Evolutionary conservation across 2,329 filamentous ascomycete species (phyloP).

Genomic region (Clonostachys rosea): DNA sequence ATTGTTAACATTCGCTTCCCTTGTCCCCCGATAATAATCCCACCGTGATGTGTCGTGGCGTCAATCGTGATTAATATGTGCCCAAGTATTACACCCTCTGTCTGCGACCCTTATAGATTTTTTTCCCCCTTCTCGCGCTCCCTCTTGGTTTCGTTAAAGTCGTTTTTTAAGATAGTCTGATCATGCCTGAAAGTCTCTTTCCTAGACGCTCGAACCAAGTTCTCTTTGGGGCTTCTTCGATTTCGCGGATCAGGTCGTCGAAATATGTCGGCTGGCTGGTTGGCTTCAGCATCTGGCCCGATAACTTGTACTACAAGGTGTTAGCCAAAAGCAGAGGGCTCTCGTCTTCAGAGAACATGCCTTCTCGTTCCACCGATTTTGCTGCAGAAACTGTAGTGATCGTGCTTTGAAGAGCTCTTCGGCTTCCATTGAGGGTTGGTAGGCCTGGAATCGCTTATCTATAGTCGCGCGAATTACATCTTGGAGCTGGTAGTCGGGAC

Average conservation of each 20-base stretch:
- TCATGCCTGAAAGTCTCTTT: slow-evolving; percentile 53
- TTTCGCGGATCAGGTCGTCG: slow-evolving; percentile 52
- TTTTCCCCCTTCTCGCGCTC: neutral
- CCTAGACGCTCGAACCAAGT: slow-evolving; percentile 45
- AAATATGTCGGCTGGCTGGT: slow-evolving; percentile 63
- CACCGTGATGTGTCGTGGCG: neutral
- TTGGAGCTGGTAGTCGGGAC: slow-evolving; percentile 59
- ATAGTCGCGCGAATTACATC: slow-evolving; percentile 40
- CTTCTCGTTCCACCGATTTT: slow-evolving; percentile 53
- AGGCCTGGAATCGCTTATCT: slow-evolving; percentile 23
- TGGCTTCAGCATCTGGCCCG: slow-evolving; percentile 48
- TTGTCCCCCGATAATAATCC: neutral
- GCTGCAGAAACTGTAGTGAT: slow-evolving; percentile 53
- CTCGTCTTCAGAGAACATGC: slow-evolving; percentile 21
- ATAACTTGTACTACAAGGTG: slow-evolving; percentile 26
- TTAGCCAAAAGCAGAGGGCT: slow-evolving; percentile 1
- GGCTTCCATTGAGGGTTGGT: slow-evolving; percentile 30
- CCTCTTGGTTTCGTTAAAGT: neutral
- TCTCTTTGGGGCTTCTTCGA: slow-evolving; percentile 57
- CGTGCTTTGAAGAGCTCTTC: slow-evolving; percentile 53
- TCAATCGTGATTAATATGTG: neutral
- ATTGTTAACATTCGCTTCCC: neutral
- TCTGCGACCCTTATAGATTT: neutral
- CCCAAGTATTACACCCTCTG: slow-evolving; percentile 4
- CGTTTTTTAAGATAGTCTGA: slow-evolving; percentile 44